Evolutionary conservation across 2,329 filamentous ascomycete species (phyloP).

Genomic region (Aspergillus sp.): DNA sequence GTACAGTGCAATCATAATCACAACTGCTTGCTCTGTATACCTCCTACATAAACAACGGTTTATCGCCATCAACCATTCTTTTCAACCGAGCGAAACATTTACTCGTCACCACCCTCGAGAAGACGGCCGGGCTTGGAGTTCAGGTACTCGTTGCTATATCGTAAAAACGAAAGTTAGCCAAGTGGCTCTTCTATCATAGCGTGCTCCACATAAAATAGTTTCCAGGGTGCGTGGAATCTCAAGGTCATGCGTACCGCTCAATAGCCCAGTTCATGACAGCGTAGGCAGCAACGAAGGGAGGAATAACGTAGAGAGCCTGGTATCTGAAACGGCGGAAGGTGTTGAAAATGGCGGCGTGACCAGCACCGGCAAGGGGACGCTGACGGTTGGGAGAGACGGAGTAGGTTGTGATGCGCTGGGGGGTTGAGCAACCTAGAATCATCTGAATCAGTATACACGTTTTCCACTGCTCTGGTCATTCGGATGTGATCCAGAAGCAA

Average conservation of each 20-base stretch:
- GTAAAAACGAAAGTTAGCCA: constrained; percentile 3
- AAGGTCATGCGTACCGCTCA: constrained; percentile 66
- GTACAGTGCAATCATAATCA: constrained; percentile 38
- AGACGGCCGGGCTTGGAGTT: constrained; percentile 51
- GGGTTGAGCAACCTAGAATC: constrained; percentile 34
- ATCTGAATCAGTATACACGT: background rate
- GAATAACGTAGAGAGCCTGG: constrained; percentile 86
- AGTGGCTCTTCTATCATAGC: background rate
- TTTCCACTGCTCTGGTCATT: background rate
- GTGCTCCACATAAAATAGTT: background rate
- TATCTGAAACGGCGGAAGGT: constrained; percentile 79
- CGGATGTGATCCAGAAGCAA: background rate
- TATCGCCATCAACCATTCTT: background rate
- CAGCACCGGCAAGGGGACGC: constrained; percentile 75
- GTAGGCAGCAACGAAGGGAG: constrained; percentile 77
- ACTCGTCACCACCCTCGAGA: constrained; percentile 33
- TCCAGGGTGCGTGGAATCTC: background rate
- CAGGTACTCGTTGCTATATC: constrained; percentile 48
- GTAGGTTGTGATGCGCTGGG: constrained; percentile 67
- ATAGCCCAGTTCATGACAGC: constrained; percentile 85
- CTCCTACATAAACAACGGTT: constrained; percentile 1
- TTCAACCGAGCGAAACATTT: constrained; percentile 23
- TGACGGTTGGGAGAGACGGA: constrained; percentile 84
- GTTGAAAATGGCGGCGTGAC: constrained; percentile 90
- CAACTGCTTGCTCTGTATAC: constrained; percentile 18